Percentiles rank a stretch among this genome's conserved stretches.
These are phyloP conservation scores for Phylloporus sp. DNA, from an alignment of 768 basidiomycete species.

Conservation along the genomic window DNA sequence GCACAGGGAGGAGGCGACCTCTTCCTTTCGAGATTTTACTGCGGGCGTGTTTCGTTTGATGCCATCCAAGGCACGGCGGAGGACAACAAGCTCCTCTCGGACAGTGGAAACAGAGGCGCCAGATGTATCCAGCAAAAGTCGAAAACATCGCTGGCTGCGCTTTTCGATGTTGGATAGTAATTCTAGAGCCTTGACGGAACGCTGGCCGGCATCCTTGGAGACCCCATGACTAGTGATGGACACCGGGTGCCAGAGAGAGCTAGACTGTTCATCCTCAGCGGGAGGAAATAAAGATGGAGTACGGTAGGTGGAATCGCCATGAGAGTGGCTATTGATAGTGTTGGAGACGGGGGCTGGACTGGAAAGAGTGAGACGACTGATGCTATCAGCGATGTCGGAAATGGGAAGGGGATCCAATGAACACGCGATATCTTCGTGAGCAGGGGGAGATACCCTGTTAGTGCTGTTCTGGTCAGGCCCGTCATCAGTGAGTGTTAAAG, in stretches of 20 bases:
- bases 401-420: not conserved
- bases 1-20: not conserved
- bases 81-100: not conserved
- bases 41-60: not conserved
- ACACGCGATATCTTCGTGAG: not conserved
- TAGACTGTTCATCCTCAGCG: not conserved
- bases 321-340: too few species aligned
- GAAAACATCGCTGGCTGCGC: not conserved
- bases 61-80: not conserved
- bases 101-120: not conserved
- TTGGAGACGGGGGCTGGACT: too few species aligned
- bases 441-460: not conserved
- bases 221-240: not conserved
- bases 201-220: not conserved
- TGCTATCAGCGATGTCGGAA: not conserved
- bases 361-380: not conserved
- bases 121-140: not conserved
- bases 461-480: not conserved
- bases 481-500: not conserved
- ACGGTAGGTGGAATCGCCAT: not conserved
- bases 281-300: not conserved
- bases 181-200: not conserved
- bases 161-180: not conserved
- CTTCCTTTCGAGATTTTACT: not conserved
- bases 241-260: not conserved